These are phyloP conservation scores for Talaromyces wortmannii DNA, from an alignment of 495 filamentous ascomycete species.

Conservation along the genomic window DNA sequence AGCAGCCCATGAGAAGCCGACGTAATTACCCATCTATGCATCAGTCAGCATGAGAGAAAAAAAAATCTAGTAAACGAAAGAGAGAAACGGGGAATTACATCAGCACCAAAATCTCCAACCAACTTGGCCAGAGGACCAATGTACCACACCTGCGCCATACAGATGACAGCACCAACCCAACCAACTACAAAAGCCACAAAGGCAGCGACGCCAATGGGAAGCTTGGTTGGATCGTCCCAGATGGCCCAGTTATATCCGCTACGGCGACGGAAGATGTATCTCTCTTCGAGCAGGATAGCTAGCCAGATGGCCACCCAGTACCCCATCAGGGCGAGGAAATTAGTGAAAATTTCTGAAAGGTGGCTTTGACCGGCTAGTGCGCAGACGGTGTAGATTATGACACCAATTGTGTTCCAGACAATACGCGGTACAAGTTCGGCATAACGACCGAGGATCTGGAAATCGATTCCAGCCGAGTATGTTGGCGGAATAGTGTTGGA, in stretches of 20 bases:
- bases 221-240: conserved; percentile 51
- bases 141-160: conserved; percentile 69
- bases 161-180: conserved; percentile 62
- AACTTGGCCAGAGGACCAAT: conserved; percentile 52
- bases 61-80: neutral
- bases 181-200: conserved; percentile 58
- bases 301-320: conserved; percentile 68
- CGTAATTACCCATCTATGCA: conserved; percentile 41
- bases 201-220: conserved; percentile 59
- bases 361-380: conserved; percentile 56
- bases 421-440: conserved; percentile 51
- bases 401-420: conserved; percentile 54
- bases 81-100: conserved; percentile 28
- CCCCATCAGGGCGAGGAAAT: conserved; percentile 68
- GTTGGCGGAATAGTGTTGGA: conserved; percentile 64
- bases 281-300: conserved; percentile 56
- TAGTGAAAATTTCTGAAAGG: conserved; percentile 59
- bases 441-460: conserved; percentile 56
- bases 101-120: conserved; percentile 53
- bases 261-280: conserved; percentile 51
- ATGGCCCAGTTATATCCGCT: conserved; percentile 51
- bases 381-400: conserved; percentile 56
- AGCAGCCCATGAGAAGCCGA: conserved; percentile 41
- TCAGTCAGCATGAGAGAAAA: neutral
- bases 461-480: conserved; percentile 64